phyloP scores from a whole-genome alignment of 2,329 filamentous ascomycete genomes.

The Trichoderma sp. region DNA sequence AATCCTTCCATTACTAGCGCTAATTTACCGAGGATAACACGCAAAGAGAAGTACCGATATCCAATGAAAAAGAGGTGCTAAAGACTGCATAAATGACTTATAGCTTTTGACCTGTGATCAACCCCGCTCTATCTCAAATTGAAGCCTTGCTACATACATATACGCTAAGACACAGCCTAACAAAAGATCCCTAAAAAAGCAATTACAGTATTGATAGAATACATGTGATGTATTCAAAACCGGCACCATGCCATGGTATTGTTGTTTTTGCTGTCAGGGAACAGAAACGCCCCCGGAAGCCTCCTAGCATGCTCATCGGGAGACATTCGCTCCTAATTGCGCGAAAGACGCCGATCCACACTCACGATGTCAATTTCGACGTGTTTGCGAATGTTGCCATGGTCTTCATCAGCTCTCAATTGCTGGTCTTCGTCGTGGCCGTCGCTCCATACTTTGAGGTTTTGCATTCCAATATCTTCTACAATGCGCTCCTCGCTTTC shows the following conservation, averaged over 20 bases:
- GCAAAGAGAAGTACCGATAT: neutral
- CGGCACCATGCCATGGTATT: neutral
- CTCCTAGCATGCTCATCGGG: slow-evolving; percentile 1
- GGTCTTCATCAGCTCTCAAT: neutral
- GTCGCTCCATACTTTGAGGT: slow-evolving; percentile 20
- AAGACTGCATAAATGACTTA: neutral
- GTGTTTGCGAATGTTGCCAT: neutral
- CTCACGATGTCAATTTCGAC: slow-evolving; percentile 2
- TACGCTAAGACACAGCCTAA: neutral
- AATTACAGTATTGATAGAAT: neutral
- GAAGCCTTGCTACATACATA: neutral
- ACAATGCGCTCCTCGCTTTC: slow-evolving; percentile 28
- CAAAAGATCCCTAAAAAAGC: neutral
- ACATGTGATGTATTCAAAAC: neutral
- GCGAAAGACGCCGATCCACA: neutral
- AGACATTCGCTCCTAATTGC: neutral
- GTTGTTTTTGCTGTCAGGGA: neutral
- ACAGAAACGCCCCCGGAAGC: neutral
- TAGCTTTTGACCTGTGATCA: neutral
- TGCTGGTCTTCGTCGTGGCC: neutral
- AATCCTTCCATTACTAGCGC: neutral
- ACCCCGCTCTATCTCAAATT: neutral
- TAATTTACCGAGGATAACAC: neutral
- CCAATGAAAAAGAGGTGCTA: neutral
- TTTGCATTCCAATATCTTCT: slow-evolving; percentile 23